A percentile compares a stretch with the other conserved stretches of the same genome.
These are phyloP conservation scores for Collariella sp. DNA, from an alignment of 495 filamentous ascomycete species.

Conservation along the genomic window DNA sequence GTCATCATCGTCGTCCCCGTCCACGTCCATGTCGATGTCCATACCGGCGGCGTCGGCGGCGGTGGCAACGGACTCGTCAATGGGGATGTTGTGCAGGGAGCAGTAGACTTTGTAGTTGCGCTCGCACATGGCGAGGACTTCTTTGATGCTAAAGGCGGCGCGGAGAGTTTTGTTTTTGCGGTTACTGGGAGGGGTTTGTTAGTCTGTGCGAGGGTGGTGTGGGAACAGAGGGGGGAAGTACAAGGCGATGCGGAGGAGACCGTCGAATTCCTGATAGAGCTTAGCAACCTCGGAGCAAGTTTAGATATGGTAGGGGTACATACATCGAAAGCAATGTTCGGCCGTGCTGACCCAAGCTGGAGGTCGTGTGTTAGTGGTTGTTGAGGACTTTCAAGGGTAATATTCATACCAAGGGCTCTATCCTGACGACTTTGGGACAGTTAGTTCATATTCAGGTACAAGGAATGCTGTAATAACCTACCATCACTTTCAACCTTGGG, in stretches of 20 bases:
- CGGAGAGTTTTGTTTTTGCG: slow-evolving; percentile 61
- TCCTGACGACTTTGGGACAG: slow-evolving; percentile 18
- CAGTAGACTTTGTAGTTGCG: slow-evolving; percentile 85
- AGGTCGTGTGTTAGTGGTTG: slow-evolving; percentile 46
- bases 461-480: slow-evolving; percentile 35
- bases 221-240: slow-evolving; percentile 26
- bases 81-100: slow-evolving; percentile 64
- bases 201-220: background rate
- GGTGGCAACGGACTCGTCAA: slow-evolving; percentile 61
- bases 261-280: slow-evolving; percentile 65
- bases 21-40: slow-evolving; percentile 50
- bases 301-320: background rate
- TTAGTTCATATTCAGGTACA: background rate
- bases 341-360: slow-evolving; percentile 62
- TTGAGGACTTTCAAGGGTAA: background rate
- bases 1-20: slow-evolving; percentile 41
- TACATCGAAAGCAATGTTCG: slow-evolving; percentile 71
- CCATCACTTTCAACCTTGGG: slow-evolving; percentile 79
- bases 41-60: slow-evolving; percentile 18
- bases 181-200: slow-evolving; percentile 16
- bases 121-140: slow-evolving; percentile 73
- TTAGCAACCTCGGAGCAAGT: background rate
- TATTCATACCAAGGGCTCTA: slow-evolving; percentile 21
- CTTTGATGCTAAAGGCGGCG: slow-evolving; percentile 61
- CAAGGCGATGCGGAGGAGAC: slow-evolving; percentile 75